Evolutionary conservation across 2,329 filamentous ascomycete genomes (phyloP).

Genomic region (Fusarium pseudonygamai): DNA sequence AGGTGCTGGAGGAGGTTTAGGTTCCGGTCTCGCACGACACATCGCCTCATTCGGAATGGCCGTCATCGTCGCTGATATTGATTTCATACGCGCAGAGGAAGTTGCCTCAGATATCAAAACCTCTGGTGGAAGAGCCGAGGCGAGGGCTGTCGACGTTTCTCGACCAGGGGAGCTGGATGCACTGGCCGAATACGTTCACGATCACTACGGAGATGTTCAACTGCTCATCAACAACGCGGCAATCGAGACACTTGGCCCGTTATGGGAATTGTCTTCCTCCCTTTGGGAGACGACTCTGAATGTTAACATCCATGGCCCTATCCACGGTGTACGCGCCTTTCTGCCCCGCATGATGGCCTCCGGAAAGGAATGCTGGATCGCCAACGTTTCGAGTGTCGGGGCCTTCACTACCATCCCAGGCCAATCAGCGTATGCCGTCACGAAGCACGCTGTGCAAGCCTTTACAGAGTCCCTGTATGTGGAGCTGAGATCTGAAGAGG

Average conservation of each 20-base stretch:
- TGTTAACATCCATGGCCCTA: neutral
- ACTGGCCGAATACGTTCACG: neutral
- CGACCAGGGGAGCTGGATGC: neutral
- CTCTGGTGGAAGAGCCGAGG: neutral
- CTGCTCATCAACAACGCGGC: neutral
- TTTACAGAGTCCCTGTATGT: neutral
- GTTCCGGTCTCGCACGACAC: neutral
- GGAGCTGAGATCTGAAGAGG: neutral
- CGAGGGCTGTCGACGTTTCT: neutral
- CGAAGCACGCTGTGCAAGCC: neutral
- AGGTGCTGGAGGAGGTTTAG: neutral
- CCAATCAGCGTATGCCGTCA: neutral
- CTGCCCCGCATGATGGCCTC: neutral
- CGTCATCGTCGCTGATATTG: neutral
- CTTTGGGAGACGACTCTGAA: neutral
- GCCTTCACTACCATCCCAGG: neutral
- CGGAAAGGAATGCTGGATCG: neutral
- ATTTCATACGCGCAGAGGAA: neutral
- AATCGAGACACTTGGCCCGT: neutral
- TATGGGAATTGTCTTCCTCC: neutral
- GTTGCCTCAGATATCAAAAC: rapidly evolving
- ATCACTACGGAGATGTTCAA: neutral
- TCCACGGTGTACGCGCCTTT: neutral
- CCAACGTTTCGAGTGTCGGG: neutral
- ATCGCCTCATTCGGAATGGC: neutral